phyloP scores from a whole-genome alignment of 768 basidiomycete species.

The Mycena galericulata region DNA sequence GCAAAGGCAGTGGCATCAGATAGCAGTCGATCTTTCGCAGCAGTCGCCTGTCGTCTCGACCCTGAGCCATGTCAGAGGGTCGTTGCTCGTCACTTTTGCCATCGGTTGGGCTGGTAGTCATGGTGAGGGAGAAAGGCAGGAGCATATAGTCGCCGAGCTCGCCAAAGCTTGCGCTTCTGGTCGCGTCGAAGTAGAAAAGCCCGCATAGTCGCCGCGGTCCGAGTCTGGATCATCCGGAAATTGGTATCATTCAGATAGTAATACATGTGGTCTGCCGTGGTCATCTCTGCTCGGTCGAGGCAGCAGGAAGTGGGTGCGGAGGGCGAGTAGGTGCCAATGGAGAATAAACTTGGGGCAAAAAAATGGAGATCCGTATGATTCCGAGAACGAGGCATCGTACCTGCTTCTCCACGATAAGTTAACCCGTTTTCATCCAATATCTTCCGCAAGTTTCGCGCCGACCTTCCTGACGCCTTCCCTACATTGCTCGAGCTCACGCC shows the following conservation, averaged over 20 bases:
- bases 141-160: not conserved
- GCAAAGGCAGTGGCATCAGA: conserved; percentile 25
- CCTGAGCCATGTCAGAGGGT: not conserved
- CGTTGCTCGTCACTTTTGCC: not conserved
- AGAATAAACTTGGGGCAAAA: conserved; percentile 28
- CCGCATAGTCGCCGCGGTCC: not conserved
- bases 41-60: conserved; percentile 9
- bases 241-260: not conserved
- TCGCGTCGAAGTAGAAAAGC: not conserved
- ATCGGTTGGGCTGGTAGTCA: not conserved
- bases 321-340: conserved; percentile 29
- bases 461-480: conserved; percentile 71
- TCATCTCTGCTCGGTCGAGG: not conserved
- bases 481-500: conserved; percentile 75
- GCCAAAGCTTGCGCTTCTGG: no score
- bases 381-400: not conserved
- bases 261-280: conserved; percentile 2
- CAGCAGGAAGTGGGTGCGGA: conserved; percentile 22
- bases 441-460: conserved; percentile 70
- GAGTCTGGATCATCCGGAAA: not conserved
- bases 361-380: not conserved
- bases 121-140: not conserved
- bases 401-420: conserved; percentile 27
- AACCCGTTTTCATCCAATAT: conserved; percentile 67
- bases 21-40: conserved; percentile 16